Evolutionary conservation across 23 red algal species (phyloP).

Genomic region (Cyanidium caldarium): DNA sequence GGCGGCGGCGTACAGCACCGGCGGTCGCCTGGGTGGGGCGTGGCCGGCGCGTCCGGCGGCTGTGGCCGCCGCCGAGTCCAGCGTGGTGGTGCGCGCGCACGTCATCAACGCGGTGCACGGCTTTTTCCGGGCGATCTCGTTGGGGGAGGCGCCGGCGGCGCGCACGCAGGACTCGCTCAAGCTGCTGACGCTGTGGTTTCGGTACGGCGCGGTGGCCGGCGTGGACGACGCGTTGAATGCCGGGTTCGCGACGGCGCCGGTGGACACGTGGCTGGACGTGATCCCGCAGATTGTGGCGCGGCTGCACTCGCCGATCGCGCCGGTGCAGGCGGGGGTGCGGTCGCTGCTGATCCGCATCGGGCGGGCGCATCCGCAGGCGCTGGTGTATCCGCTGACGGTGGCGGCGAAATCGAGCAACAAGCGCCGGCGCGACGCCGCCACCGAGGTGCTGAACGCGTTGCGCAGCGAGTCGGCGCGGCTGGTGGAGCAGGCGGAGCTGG

Average conservation of each 20-base stretch:
- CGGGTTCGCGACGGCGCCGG: conserved; percentile 46
- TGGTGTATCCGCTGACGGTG: conserved; percentile 84
- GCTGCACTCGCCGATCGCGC: conserved; percentile 45
- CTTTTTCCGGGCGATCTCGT: conserved; percentile 69
- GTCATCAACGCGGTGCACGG: conserved; percentile 41
- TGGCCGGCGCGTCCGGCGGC: neutral
- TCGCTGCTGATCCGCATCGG: conserved; percentile 61
- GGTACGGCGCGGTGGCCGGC: conserved; percentile 48
- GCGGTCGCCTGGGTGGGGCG: neutral
- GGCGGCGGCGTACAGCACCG: neutral
- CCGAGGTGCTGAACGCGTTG: conserved; percentile 31
- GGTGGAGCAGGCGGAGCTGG: conserved; percentile 75
- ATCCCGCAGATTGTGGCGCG: conserved; percentile 97
- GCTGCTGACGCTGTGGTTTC: conserved; percentile 92
- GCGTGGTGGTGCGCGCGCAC: conserved; percentile 4
- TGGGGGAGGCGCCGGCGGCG: conserved; percentile 22
- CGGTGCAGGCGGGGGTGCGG: conserved; percentile 54
- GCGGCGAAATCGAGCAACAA: conserved; percentile 38
- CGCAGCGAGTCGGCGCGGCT: conserved; percentile 41
- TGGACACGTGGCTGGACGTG: conserved; percentile 83
- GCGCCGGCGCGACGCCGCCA: conserved; percentile 17
- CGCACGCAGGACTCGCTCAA: conserved; percentile 54
- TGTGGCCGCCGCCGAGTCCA: neutral
- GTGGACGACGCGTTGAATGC: conserved; percentile 32
- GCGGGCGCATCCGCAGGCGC: conserved; percentile 69